Percentiles rank a stretch among this genome's conserved stretches.
phyloP scores from a whole-genome alignment of 371 early-diverging fungal species.

The Fennellomyces sp. region DNA sequence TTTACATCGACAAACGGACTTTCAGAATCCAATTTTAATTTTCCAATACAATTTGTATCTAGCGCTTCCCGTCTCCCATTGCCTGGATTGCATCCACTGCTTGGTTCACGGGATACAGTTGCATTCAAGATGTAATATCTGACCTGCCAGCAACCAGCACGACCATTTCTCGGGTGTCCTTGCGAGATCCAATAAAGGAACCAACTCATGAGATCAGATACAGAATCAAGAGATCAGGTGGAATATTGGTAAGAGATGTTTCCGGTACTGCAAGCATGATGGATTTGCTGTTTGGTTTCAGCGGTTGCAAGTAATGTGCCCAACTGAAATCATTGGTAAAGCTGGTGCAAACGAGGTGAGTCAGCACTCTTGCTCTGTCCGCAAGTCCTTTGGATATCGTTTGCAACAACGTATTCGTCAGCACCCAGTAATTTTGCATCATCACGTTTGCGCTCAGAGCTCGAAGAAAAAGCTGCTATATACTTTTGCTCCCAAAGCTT shows the following conservation, averaged over 20 bases:
- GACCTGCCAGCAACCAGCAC: slow-evolving; percentile 69
- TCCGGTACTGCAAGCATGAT: slow-evolving; percentile 67
- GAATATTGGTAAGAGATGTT: slow-evolving; percentile 32
- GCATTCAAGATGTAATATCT: slow-evolving; percentile 64
- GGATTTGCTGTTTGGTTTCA: slow-evolving; percentile 47
- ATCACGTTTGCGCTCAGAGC: slow-evolving; percentile 32
- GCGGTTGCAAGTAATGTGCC: slow-evolving; percentile 33
- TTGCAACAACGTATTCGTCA: slow-evolving; percentile 29
- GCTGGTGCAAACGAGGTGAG: slow-evolving; percentile 36
- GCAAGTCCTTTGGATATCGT: slow-evolving; percentile 11
- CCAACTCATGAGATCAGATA: slow-evolving; percentile 59
- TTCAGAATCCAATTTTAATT: too few species aligned
- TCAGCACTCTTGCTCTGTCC: neutral
- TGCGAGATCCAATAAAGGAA: slow-evolving; percentile 68
- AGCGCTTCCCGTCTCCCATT: slow-evolving; percentile 62
- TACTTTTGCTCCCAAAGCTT: slow-evolving; percentile 69
- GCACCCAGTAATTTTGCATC: slow-evolving; percentile 35
- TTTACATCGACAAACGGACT: too few species aligned
- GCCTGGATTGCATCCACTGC: slow-evolving; percentile 61
- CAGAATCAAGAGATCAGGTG: slow-evolving; percentile 34
- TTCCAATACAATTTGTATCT: slow-evolving; percentile 66
- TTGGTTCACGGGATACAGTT: slow-evolving; percentile 61
- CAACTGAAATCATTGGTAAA: slow-evolving; percentile 39
- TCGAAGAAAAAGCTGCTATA: too few species aligned
- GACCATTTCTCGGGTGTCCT: slow-evolving; percentile 64